Conservation (phyloP, 768 basidiomycete species). For the Cubamyces lactineus region DNA sequence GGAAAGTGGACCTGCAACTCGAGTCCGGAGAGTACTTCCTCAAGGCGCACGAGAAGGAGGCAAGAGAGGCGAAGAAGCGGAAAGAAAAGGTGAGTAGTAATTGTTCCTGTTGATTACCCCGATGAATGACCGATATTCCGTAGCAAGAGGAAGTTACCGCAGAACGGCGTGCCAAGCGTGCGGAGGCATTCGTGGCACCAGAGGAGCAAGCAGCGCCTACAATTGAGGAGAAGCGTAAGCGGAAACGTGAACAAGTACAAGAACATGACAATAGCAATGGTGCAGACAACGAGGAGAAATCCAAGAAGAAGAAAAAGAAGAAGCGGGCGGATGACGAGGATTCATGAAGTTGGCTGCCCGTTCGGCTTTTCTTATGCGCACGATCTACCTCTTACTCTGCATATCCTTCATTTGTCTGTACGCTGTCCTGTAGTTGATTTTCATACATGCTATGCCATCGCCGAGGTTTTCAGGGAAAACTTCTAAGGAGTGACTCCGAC, state of each 20-base stretch:
- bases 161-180: slow-evolving; percentile 76
- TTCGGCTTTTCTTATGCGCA: background rate
- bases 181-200: slow-evolving; percentile 88
- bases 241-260: slow-evolving; percentile 44
- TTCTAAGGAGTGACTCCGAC: slow-evolving; percentile 11
- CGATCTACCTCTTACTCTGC: background rate
- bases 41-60: slow-evolving; percentile 85
- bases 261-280: slow-evolving; percentile 26
- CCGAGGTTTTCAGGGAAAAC: slow-evolving; percentile 1
- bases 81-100: slow-evolving; percentile 66
- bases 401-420: background rate
- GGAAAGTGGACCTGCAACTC: slow-evolving; percentile 95
- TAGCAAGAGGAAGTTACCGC: slow-evolving; percentile 82
- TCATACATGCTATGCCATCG: background rate
- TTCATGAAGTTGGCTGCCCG: background rate
- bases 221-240: slow-evolving; percentile 76
- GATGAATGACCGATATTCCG: background rate
- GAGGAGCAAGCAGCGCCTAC: slow-evolving; percentile 73
- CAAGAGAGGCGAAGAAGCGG: slow-evolving; percentile 67
- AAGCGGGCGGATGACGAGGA: slow-evolving; percentile 35
- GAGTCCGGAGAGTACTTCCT: slow-evolving; percentile 99
- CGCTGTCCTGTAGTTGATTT: background rate
- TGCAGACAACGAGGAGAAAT: slow-evolving; percentile 38
- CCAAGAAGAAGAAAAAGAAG: slow-evolving; percentile 46
- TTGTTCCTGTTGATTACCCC: slow-evolving; percentile 3